Percentiles rank a stretch among this genome's conserved stretches.
phyloP scores from a whole-genome alignment of 768 basidiomycete genomes.

The Cystofilobasidium macerans region DNA sequence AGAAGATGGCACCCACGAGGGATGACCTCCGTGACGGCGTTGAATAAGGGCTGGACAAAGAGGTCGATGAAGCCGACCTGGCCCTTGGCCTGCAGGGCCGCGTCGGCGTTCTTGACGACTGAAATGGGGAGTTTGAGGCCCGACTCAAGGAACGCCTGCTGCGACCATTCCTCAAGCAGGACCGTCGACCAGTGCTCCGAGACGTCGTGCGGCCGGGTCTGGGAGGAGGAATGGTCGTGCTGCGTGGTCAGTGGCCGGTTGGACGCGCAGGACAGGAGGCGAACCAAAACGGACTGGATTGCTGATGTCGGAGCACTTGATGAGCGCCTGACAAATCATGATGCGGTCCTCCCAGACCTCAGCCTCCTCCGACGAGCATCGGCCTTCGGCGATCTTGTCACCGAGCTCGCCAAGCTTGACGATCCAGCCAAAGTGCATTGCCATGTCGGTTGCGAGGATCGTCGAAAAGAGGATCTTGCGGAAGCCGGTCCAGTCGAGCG shows the following conservation, averaged over 20 bases:
- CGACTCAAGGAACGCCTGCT: constrained; percentile 76
- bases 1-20: constrained; percentile 61
- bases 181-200: constrained; percentile 87
- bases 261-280: neutral
- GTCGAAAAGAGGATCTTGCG: constrained; percentile 67
- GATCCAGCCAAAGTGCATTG: constrained; percentile 78
- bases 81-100: constrained; percentile 57
- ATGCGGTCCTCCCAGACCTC: constrained; percentile 45
- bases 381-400: constrained; percentile 40
- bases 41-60: constrained; percentile 74
- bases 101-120: constrained; percentile 47
- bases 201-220: constrained; percentile 88
- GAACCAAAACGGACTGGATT: constrained; percentile 64
- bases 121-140: constrained; percentile 61
- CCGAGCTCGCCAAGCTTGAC: constrained; percentile 45
- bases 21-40: constrained; percentile 58
- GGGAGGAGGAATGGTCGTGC: constrained; percentile 3
- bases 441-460: constrained; percentile 91
- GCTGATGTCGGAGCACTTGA: constrained; percentile 97
- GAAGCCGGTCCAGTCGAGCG: constrained; percentile 42
- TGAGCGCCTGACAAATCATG: constrained; percentile 73
- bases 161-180: constrained; percentile 78
- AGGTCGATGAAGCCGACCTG: constrained; percentile 81
- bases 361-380: constrained; percentile 4
- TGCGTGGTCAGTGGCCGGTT: too few species aligned